These are phyloP conservation scores for Spizellomyces punctatus DNA, from an alignment of 192 early-diverging fungal genomes.

Conservation along the genomic window DNA sequence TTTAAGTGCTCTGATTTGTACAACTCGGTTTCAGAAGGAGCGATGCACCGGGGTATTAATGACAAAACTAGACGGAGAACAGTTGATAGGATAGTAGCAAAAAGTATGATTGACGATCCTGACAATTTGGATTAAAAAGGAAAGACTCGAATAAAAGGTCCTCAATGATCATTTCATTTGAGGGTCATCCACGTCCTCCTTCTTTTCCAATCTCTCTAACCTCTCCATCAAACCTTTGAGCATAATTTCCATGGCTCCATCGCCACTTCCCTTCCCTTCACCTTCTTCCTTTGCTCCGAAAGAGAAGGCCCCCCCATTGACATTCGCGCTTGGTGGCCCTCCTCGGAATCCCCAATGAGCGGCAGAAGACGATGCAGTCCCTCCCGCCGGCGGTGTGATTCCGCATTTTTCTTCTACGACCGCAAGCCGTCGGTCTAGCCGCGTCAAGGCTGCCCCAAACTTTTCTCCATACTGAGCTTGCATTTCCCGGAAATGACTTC, in stretches of 20 bases:
- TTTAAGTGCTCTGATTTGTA: no score
- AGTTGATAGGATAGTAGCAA: no score
- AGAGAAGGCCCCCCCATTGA: slow-evolving; percentile 6
- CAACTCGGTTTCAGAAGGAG: no score
- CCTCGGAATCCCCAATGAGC: slow-evolving; percentile 36
- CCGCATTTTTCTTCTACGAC: slow-evolving; percentile 33
- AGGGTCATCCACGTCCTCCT: background rate
- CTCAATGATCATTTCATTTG: no score
- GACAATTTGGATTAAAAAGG: no score
- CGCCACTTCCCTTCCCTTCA: background rate
- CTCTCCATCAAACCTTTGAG: slow-evolving; percentile 35
- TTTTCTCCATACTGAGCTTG: slow-evolving; percentile 59
- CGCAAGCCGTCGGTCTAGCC: slow-evolving; percentile 49
- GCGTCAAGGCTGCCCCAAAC: slow-evolving; percentile 58
- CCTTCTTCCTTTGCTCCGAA: background rate
- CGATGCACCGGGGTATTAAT: no score
- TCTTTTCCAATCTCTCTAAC: slow-evolving; percentile 38
- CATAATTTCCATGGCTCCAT: slow-evolving; percentile 3
- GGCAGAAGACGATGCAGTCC: background rate
- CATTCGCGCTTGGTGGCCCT: slow-evolving; percentile 34
- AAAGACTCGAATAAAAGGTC: no score
- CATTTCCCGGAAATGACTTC: slow-evolving; percentile 72
- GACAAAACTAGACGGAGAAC: no score
- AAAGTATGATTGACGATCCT: no score
- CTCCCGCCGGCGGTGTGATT: background rate